Evolutionary conservation across 2,329 filamentous ascomycete genomes (phyloP), one percentile per base, ranked within the genome.

Genomic region (Harringtonia aguacate): DNA sequence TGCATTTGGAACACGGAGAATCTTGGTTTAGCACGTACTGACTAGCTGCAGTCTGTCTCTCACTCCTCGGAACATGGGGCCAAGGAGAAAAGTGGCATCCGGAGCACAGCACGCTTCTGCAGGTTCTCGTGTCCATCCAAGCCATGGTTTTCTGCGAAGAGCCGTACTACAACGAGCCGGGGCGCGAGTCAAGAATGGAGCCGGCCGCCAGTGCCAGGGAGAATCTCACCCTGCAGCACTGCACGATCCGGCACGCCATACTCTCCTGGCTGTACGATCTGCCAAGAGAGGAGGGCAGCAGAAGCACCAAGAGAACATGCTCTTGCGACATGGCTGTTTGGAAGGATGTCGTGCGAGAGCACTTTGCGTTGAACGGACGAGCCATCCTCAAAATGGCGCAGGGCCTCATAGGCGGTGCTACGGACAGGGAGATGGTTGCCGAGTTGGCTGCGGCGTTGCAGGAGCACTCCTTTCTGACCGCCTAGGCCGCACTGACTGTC

Each of bases 111-210:
- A 75, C 70, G 4, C 55, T 75, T 3, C 58, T 74, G 4, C 71
- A 73, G 48, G 56, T 75, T 7, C 58, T 73, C 12, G 64, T 77
- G n/a, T 73, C 69, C 24, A 72, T 78, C 41, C 75, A 78, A 51
- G 63, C 65, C 27, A 75, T 78, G 73, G 68, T 78, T 18, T 64
- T 79, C 39, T 72, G 66, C 49, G 66, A 69, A 15, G 51, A 72
- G 39, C 75, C 74, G 2, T 72, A 61, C 54, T 70, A 66, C 60
- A 78, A 77, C 53, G 72, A 78, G 54, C 74, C 75, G 0, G 67
- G 64, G 2, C 55, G 58, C 13, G 61, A 64, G 40, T 17, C 22
- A 2, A 15, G 10, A 8, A 37, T 29, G 6, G 40, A 55, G 39
- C 44, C 51, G 18, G 14, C 20, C 3, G 30, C 43, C 4, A 56